A percentile compares a stretch with the other conserved stretches of the same genome.
phyloP scores from a whole-genome alignment of 169 alveolate species.

The Babesia bovis region DNA sequence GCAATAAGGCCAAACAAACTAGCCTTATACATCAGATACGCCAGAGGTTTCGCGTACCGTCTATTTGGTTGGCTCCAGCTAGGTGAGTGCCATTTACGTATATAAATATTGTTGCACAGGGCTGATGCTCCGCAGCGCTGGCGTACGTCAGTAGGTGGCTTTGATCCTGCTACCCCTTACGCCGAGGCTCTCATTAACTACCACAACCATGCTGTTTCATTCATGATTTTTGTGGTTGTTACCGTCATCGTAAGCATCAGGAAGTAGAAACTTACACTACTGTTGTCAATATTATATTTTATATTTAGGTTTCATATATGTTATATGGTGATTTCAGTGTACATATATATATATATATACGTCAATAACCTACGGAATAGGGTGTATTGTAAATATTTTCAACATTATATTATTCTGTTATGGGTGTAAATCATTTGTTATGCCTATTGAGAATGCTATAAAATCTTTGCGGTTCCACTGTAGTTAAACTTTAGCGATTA shows the following conservation, averaged over 20 bases:
- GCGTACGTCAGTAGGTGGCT: slow-evolving; percentile 82
- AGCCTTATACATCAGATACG: slow-evolving; percentile 33
- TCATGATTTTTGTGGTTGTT: slow-evolving; percentile 80
- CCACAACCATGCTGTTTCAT: slow-evolving; percentile 84
- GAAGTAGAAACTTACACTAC: slow-evolving; percentile 46
- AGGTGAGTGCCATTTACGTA: slow-evolving; percentile 9
- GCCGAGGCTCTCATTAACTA: slow-evolving; percentile 82
- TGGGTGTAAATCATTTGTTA: no score
- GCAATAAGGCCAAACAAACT: background rate
- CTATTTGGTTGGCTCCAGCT: slow-evolving; percentile 31
- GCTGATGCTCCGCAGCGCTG: slow-evolving; percentile 83
- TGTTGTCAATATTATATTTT: background rate
- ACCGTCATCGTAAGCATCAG: slow-evolving; percentile 75
- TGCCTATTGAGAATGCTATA: no score
- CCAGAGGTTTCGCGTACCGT: slow-evolving; percentile 30
- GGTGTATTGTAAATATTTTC: no score
- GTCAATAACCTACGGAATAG: no score
- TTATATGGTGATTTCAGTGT: background rate
- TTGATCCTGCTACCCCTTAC: slow-evolving; percentile 84
- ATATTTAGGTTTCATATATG: background rate
- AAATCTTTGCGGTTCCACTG: no score
- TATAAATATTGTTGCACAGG: slow-evolving; percentile 29
- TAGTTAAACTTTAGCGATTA: no score
- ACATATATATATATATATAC: no score
- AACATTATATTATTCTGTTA: no score